Evolutionary conservation across 108 stramenopile genomes (phyloP).

Genomic region (Ochromonas danica): DNA sequence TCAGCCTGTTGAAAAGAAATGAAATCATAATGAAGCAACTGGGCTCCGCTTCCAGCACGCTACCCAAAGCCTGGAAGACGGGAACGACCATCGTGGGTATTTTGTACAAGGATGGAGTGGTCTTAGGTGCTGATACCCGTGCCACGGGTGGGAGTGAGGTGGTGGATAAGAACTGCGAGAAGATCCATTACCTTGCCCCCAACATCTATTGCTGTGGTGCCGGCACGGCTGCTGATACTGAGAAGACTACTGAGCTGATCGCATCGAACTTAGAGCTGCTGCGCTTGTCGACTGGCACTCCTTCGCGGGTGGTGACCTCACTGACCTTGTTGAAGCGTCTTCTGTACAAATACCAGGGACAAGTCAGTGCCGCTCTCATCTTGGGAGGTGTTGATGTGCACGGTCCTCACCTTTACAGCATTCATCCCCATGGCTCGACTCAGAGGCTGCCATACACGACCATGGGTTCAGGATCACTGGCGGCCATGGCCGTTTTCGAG

Average conservation of each 20-base stretch:
- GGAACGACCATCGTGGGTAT: slow-evolving; percentile 33
- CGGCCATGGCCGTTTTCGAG: slow-evolving; percentile 97
- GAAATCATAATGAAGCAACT: slow-evolving; percentile 54
- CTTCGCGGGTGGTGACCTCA: slow-evolving; percentile 88
- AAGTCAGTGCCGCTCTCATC: slow-evolving; percentile 87
- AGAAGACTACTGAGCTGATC: slow-evolving; percentile 91
- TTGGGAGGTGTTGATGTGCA: slow-evolving; percentile 88
- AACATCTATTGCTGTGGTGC: slow-evolving; percentile 99
- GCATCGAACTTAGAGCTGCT: slow-evolving; percentile 84
- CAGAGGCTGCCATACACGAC: slow-evolving; percentile 91
- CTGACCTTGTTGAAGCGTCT: slow-evolving; percentile 88
- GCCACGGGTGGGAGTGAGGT: slow-evolving; percentile 89
- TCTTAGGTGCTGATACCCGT: slow-evolving; percentile 66
- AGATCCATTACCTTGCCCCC: slow-evolving; percentile 97
- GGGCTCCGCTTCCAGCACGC: background rate
- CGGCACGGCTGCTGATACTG: slow-evolving; percentile 98
- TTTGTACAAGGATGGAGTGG: slow-evolving; percentile 60
- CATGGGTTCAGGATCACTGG: slow-evolving; percentile 96
- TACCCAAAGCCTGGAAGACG: slow-evolving; percentile 35
- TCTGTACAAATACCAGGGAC: slow-evolving; percentile 94
- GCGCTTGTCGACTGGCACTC: slow-evolving; percentile 76
- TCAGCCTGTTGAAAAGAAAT: slow-evolving; percentile 74
- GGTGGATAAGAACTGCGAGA: slow-evolving; percentile 97
- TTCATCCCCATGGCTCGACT: slow-evolving; percentile 93
- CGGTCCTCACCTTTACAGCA: slow-evolving; percentile 92